phyloP scores from a whole-genome alignment of 768 basidiomycete species.

The Tephrocybe sp. region DNA sequence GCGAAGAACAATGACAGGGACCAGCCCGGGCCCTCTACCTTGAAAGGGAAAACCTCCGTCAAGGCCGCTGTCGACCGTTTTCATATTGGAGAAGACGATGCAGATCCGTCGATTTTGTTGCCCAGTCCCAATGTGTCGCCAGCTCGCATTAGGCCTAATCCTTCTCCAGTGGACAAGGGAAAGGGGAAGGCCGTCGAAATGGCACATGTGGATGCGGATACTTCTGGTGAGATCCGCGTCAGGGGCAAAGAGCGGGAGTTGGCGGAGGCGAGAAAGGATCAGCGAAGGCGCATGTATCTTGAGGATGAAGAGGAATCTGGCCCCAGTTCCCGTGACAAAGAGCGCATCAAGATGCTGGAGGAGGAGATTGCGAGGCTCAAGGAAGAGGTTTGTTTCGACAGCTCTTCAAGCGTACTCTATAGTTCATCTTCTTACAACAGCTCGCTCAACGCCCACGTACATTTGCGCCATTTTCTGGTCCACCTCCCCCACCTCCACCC shows the following conservation, averaged over 20 bases:
- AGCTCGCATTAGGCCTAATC: conserved; percentile 1
- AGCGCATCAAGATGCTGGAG: conserved; percentile 62
- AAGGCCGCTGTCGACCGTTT: conserved; percentile 52
- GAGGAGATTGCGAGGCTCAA: conserved; percentile 61
- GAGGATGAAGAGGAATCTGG: conserved; percentile 35
- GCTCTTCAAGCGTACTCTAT: neutral
- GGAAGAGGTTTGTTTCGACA: conserved; percentile 45
- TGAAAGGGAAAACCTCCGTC: conserved; percentile 39
- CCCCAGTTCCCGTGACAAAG: conserved; percentile 50
- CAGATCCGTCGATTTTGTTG: conserved; percentile 51
- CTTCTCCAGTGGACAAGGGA: conserved; percentile 32
- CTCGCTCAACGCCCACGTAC: conserved; percentile 9
- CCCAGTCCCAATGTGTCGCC: conserved; percentile 44
- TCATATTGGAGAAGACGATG: conserved; percentile 41
- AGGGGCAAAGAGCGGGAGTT: conserved; percentile 66
- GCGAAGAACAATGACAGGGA: neutral
- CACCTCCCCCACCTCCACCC: conserved; percentile 44
- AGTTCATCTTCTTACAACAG: neutral
- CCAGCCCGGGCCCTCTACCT: conserved; percentile 23
- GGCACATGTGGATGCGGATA: conserved; percentile 27
- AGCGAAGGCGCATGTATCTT: conserved; percentile 40
- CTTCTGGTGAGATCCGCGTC: conserved; percentile 47
- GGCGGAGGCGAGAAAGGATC: conserved; percentile 52
- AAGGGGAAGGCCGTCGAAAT: conserved; percentile 41
- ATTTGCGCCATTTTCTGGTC: conserved; percentile 13